phyloP scores from a whole-genome alignment of 129 eudicot species.

The Helichrysum umbraculigerum region DNA sequence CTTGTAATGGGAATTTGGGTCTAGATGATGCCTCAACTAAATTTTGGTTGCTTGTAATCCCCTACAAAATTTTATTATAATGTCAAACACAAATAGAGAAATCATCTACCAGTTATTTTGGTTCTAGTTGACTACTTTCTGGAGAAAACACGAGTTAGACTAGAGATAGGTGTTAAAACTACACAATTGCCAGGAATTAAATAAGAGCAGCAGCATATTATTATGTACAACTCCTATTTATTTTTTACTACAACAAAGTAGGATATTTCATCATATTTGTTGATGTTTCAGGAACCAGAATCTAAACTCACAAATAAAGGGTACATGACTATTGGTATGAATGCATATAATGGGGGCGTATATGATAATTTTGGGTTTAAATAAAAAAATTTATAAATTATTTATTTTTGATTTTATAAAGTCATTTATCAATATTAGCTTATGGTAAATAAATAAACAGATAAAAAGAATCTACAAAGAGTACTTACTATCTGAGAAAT shows the following conservation, averaged over 20 bases:
- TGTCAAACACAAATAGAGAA: conserved; percentile 1
- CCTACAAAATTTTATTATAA: conserved; percentile 29
- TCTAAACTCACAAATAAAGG: neutral
- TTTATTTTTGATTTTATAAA: neutral
- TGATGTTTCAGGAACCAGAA: neutral
- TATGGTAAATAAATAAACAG: neutral
- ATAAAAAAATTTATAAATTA: too few relatives aligned
- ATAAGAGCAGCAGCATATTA: neutral
- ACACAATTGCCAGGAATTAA: neutral
- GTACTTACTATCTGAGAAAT: conserved; percentile 36
- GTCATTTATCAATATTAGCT: neutral
- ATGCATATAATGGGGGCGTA: neutral
- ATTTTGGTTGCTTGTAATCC: conserved; percentile 32
- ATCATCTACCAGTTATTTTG: neutral
- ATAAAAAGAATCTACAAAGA: neutral
- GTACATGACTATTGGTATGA: neutral
- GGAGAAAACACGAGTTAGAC: neutral
- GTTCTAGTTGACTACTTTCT: neutral
- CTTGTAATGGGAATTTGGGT: conserved; percentile 36
- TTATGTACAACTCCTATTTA: neutral
- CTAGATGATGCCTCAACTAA: conserved; percentile 33
- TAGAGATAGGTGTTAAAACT: neutral
- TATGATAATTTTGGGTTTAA: neutral
- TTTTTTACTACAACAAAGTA: neutral
- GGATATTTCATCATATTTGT: neutral